These are phyloP conservation scores for Aspergillus olivimuriae DNA, from an alignment of 495 filamentous ascomycete genomes.

Conservation along the genomic window DNA sequence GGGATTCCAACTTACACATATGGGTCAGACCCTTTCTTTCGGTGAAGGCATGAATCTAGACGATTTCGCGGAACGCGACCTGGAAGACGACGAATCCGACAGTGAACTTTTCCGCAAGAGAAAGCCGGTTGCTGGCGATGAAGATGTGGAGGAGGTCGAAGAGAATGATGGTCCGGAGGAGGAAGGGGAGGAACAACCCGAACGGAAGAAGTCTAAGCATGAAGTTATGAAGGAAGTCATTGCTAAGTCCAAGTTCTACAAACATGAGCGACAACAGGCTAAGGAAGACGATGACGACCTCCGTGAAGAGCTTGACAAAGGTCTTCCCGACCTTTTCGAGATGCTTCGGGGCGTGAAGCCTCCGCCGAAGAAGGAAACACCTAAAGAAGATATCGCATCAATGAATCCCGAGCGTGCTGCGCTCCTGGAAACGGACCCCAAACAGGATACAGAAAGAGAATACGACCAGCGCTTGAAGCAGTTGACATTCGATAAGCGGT, in stretches of 20 bases:
- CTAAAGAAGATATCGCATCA: constrained; percentile 33
- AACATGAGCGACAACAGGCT: constrained; percentile 81
- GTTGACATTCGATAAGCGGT: constrained; percentile 73
- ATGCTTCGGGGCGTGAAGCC: constrained; percentile 52
- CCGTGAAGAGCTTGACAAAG: constrained; percentile 71
- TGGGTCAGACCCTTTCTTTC: constrained; percentile 64
- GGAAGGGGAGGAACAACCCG: constrained; percentile 48
- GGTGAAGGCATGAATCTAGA: constrained; percentile 51
- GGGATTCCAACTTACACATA: constrained; percentile 69
- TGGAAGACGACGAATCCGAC: constrained; percentile 53
- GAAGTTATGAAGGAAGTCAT: constrained; percentile 98
- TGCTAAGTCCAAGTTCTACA: constrained; percentile 91
- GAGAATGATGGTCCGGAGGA: constrained; percentile 37
- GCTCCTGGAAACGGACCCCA: constrained; percentile 54
- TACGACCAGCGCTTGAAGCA: constrained; percentile 80
- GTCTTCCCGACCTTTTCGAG: constrained; percentile 70
- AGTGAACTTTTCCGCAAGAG: constrained; percentile 60
- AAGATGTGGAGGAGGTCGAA: constrained; percentile 29
- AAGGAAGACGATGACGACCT: constrained; percentile 95
- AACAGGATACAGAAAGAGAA: constrained; percentile 61
- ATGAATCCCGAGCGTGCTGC: constrained; percentile 57
- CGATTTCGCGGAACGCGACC: constrained; percentile 74
- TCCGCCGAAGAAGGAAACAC: constrained; percentile 34
- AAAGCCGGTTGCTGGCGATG: constrained; percentile 29
- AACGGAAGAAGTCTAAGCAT: constrained; percentile 83